Conservation (phyloP, 345 rosid species). For the Carallia brachiata region DNA sequence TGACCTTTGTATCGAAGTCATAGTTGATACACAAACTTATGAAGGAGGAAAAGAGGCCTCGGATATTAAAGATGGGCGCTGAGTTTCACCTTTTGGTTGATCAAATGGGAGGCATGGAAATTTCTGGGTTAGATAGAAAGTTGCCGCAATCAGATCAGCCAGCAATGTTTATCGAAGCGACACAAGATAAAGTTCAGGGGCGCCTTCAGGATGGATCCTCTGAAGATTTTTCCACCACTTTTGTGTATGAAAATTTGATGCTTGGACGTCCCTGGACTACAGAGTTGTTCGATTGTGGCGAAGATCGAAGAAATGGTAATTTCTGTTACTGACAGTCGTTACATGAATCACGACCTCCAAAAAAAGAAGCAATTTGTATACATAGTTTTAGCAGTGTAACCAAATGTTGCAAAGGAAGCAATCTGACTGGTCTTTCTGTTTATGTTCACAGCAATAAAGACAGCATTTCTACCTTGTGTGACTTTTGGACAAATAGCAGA, state of each 20-base stretch:
- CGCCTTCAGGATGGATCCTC: not conserved
- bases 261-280: conserved; percentile 43
- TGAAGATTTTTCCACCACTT: not conserved
- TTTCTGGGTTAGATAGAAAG: not conserved
- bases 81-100: not conserved
- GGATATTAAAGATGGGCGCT: not conserved
- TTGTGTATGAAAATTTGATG: conserved; percentile 15
- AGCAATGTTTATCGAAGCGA: not conserved
- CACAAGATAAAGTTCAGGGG: not conserved
- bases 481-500: conserved; percentile 55
- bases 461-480: conserved; percentile 40
- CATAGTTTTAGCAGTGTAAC: not conserved
- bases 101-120: conserved; percentile 12
- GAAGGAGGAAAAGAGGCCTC: not conserved
- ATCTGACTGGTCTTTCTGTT: not conserved
- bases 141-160: conserved; percentile 6
- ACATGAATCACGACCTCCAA: not conserved
- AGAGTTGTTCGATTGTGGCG: conserved; percentile 41
- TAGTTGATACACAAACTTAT: not conserved
- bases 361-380: not conserved
- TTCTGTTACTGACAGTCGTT: not conserved
- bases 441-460: conserved; percentile 33
- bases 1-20: not conserved
- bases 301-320: conserved; percentile 42
- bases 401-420: not conserved